Base-by-base conservation (phyloP, 1,284 basidiomycete genomes). In the Tilletia caries region DNA sequence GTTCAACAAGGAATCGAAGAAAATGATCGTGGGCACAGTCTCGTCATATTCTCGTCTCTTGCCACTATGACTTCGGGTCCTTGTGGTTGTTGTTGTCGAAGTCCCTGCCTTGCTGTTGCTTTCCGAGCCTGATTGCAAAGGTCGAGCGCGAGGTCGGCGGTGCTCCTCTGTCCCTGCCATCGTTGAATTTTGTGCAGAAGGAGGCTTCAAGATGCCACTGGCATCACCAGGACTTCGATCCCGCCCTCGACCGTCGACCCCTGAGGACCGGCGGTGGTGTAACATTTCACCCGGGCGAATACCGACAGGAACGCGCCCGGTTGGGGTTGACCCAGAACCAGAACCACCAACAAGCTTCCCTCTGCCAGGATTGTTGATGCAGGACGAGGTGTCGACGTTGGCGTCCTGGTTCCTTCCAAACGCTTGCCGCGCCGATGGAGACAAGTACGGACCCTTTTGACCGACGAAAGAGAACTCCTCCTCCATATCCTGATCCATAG, bases 1-100 rank as follows among this genome's bases (percentile, higher is more conserved):
- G 13, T 85, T 85, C 0, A 90, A 90, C 33, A 98, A 87, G 0
- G 94, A 97, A 82, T 98, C 95, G 67, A 98, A 74, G 43, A 80
- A 71, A 41, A 80, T 69, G 60, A 76, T 73, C 0, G 73, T 69
- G 32, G 71, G 67, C 5, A 74, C 66, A 15, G 70, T 43, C 1
- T 67, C 25, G 1, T 67, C 15, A 18, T 12, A 43, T 71, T 67
- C 67, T 71, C 69, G 2, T 64, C 65, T 43, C 33, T 37, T 34
- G 67, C 66, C 15, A 41, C 37, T 41, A 6, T 6, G 1, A 41
- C 37, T 41, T 6, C 37, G 37, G 37, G 8, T 41, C 15, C 44
- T 12, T n/a, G 67, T 33, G n/a, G 44, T 12, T n/a, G 67, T 33
- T 34, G 27, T 20, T 25, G 23, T 58, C 1, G 50, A 29, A 12